Conservation (phyloP, 257 asterid species). For the Salvia rosmarinus region DNA sequence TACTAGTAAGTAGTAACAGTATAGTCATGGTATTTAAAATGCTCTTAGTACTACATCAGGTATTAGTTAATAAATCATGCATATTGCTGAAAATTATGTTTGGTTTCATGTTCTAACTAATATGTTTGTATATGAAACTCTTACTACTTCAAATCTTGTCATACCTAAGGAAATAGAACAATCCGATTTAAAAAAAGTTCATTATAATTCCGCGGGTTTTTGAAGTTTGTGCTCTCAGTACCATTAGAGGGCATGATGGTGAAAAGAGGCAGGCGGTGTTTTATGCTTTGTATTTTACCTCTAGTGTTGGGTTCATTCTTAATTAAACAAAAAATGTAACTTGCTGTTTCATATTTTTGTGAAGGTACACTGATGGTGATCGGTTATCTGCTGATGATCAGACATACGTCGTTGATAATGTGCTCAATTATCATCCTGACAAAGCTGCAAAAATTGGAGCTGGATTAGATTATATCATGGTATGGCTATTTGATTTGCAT, state of each 20-base stretch:
- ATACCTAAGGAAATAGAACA: background rate
- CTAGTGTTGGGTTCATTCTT: constrained; percentile 11
- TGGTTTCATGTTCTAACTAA: background rate
- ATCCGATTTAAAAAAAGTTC: background rate
- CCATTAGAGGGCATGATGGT: background rate
- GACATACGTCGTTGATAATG: constrained; percentile 66
- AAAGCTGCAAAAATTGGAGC: constrained; percentile 77
- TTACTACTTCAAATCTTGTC: constrained; percentile 6
- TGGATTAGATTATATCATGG: constrained; percentile 78
- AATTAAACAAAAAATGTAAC: background rate
- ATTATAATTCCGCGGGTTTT: background rate
- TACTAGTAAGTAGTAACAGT: constrained; percentile 10
- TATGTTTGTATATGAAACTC: constrained; percentile 15
- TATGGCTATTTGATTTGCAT: constrained; percentile 39
- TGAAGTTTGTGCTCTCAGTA: constrained; percentile 3
- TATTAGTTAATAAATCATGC: background rate
- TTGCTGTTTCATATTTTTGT: constrained; percentile 28
- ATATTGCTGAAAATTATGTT: background rate
- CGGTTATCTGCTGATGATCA: constrained; percentile 83
- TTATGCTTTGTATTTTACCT: constrained; percentile 8
- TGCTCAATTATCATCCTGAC: constrained; percentile 82
- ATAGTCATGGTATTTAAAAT: background rate
- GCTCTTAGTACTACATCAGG: background rate
- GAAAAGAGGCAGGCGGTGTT: constrained; percentile 5
- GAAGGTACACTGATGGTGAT: constrained; percentile 88